Base-by-base conservation (phyloP, 257 asterid genomes). In the Lycium ferocissimum region DNA sequence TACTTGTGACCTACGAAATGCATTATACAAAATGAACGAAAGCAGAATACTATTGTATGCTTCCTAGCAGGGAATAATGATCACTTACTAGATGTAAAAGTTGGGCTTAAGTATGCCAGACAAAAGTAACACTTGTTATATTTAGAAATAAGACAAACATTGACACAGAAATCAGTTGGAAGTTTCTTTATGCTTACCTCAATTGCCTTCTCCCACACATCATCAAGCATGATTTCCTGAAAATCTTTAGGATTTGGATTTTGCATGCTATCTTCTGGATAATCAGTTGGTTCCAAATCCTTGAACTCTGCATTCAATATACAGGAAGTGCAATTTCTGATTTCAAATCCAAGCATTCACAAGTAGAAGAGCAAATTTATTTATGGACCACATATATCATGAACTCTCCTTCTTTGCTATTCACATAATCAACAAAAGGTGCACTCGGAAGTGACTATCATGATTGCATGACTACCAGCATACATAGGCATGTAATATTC, bases 161-260 rank as follows among this genome's bases (percentile, higher is more conserved):
- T 4, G 69, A 54, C 80, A 86, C 47, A 83, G 12, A 14, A 18
- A 57, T 56, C 14, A 54, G 81, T 58, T 37, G 38, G 35, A 14
- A 15, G 49, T 45, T 78, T 17, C 12, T 76, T 49, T 33, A 54
- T 53, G 82, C 94, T 92, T 85, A 94, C 98, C 73, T 89, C 86
- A 83, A 83, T 87, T 88, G 85, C 87, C 22, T 81, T 84, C 62
- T 89, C 92, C 89, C 89, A 88, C 61, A 85, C 61, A 81, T 75
- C 91, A 76, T 90, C 85, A 83, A 88, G 91, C 88, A 90, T 89
- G 84, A 87, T 91, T 79, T 92, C 94, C 51, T 66, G 86, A 67
- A 85, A 83, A 78, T 65, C 85, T 33, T 78, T 78, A 78, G 65
- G 49, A 78, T 78, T 54, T 53, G 66, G 17, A 78, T 53, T 78